phyloP scores from a whole-genome alignment of 306 rosid species.

The Gastrolobium villosum region DNA sequence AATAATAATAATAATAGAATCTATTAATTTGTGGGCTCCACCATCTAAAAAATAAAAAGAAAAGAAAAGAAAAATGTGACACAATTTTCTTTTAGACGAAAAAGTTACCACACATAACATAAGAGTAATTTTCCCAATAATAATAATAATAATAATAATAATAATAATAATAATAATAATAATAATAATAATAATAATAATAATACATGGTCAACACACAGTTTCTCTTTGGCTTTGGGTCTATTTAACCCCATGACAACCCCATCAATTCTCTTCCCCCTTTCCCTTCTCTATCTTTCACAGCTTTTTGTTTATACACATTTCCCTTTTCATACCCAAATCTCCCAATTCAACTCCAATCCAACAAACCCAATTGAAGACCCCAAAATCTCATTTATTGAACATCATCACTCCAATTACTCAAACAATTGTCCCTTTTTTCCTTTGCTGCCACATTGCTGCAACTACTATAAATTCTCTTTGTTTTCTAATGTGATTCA shows the following conservation, averaged over 20 bases:
- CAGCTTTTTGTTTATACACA: slow-evolving; percentile 38
- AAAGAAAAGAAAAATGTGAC: too few relatives aligned
- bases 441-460: slow-evolving; percentile 37
- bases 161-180: not conserved
- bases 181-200: slow-evolving; percentile 8
- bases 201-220: slow-evolving; percentile 47
- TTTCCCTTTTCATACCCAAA: slow-evolving; percentile 40
- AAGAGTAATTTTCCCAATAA: too few relatives aligned
- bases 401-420: slow-evolving; percentile 31
- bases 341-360: slow-evolving; percentile 35
- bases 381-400: not conserved
- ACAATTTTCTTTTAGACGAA: too few relatives aligned
- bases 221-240: slow-evolving; percentile 15
- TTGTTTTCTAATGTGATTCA: slow-evolving; percentile 50
- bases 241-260: slow-evolving; percentile 65
- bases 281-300: slow-evolving; percentile 28
- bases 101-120: too few relatives aligned
- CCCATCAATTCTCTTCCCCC: slow-evolving; percentile 54
- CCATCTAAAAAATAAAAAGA: too few relatives aligned
- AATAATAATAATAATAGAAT: not conserved
- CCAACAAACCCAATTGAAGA: slow-evolving; percentile 16
- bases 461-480: slow-evolving; percentile 33
- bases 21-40: too few relatives aligned
- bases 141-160: too few relatives aligned
- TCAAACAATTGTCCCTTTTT: slow-evolving; percentile 19